These are phyloP conservation scores for Alternaria triticina DNA, from an alignment of 2,329 filamentous ascomycete genomes.

Conservation along the genomic window DNA sequence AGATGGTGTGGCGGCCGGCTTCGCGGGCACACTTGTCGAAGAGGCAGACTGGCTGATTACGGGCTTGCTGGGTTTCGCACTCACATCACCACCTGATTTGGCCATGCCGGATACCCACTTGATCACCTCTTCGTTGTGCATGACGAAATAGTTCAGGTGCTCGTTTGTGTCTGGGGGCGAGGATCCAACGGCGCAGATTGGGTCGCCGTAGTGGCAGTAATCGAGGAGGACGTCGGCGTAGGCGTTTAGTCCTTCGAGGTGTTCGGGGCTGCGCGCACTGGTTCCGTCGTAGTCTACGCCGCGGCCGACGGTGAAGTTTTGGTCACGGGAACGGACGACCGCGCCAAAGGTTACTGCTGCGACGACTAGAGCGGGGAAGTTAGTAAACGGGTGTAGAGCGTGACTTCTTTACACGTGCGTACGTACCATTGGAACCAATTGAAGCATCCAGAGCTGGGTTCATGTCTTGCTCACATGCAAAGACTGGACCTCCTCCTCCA, in stretches of 20 bases:
- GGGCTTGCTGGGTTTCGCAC: conserved; percentile 16
- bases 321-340: conserved; percentile 26
- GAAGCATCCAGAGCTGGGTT: conserved; percentile 29
- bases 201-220: conserved; percentile 68
- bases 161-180: conserved; percentile 60
- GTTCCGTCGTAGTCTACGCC: conserved; percentile 30
- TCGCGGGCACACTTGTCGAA: conserved; percentile 6
- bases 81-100: conserved; percentile 18
- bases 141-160: conserved; percentile 64
- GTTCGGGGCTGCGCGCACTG: conserved; percentile 24
- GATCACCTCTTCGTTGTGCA: conserved; percentile 30
- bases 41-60: background rate
- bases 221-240: conserved; percentile 58
- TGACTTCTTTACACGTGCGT: background rate
- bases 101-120: conserved; percentile 27
- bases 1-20: conserved; percentile 3
- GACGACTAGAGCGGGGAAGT: conserved; percentile 18
- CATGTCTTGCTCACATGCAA: conserved; percentile 29
- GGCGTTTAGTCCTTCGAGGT: conserved; percentile 21
- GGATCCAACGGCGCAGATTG: conserved; percentile 65
- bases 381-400: background rate
- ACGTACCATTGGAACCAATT: conserved; percentile 28
- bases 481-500: conserved; percentile 35
- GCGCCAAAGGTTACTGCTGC: conserved; percentile 37
- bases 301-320: conserved; percentile 33